These are phyloP conservation scores for Teratosphaeria epicoccoides DNA, from an alignment of 2,329 filamentous ascomycete species.

Conservation along the genomic window DNA sequence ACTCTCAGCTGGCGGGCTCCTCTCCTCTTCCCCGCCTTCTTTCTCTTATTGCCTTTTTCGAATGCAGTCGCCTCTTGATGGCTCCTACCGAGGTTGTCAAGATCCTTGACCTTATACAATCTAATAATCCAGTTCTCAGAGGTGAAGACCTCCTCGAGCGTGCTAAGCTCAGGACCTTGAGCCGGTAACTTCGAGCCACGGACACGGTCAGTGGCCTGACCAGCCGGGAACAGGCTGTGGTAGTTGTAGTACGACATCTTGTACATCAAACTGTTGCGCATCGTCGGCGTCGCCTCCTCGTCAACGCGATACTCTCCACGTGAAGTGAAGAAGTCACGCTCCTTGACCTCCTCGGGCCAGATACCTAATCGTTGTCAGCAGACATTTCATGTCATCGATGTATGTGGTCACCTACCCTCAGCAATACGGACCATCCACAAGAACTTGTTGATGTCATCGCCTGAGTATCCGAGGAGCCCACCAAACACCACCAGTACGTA, in stretches of 20 bases:
- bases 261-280: conserved; percentile 99
- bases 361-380: conserved; percentile 41
- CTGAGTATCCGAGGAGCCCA: conserved; percentile 89
- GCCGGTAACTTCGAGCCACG: conserved; percentile 72
- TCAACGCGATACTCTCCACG: conserved; percentile 94
- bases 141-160: conserved; percentile 91
- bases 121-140: conserved; percentile 99
- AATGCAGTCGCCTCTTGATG: conserved; percentile 61
- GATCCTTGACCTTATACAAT: conserved; percentile 99
- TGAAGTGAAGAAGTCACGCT: conserved; percentile 88
- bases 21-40: conserved; percentile 61
- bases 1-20: conserved; percentile 62
- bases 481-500: conserved; percentile 98
- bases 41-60: conserved; percentile 73
- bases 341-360: conserved; percentile 98
- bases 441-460: conserved; percentile 99
- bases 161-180: conserved; percentile 73
- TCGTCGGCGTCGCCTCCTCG: conserved; percentile 82
- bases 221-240: conserved; percentile 77
- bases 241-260: conserved; percentile 99
- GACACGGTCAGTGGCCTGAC: conserved; percentile 83
- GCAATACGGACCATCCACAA: conserved; percentile 99
- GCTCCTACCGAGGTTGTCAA: conserved; percentile 90
- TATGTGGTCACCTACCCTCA: conserved; percentile 49
- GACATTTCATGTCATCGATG: background rate